These are phyloP conservation scores for Sphagnum fallax DNA, from an alignment of 228 moss, liverwort and hornwort species.

Conservation along the genomic window DNA sequence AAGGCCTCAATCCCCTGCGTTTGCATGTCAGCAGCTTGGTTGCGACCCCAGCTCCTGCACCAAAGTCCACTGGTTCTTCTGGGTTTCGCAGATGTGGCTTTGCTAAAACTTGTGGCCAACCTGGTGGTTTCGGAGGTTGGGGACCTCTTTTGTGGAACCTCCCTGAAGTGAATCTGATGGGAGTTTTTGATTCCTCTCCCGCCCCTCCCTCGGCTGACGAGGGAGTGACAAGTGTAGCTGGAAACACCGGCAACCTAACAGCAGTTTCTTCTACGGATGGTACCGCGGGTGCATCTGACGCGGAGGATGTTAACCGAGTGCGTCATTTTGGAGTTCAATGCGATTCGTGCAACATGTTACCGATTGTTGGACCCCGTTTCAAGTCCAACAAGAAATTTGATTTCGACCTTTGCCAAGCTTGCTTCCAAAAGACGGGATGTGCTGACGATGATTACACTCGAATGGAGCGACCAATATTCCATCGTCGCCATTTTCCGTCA, in stretches of 20 bases:
- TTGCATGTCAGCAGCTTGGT: slow-evolving; percentile 31
- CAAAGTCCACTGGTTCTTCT: too few species aligned
- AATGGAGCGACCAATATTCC: slow-evolving; percentile 74
- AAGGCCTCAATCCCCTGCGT: slow-evolving; percentile 70
- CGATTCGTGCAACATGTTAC: slow-evolving; percentile 58
- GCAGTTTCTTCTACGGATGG: too few species aligned
- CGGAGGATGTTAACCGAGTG: slow-evolving; percentile 19
- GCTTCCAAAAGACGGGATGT: slow-evolving; percentile 39
- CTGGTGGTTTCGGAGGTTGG: slow-evolving; percentile 12
- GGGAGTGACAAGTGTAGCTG: too few species aligned
- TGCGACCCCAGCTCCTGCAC: too few species aligned
- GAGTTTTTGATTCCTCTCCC: too few species aligned
- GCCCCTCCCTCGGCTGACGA: too few species aligned
- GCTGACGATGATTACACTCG: slow-evolving; percentile 43
- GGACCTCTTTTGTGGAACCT: slow-evolving; percentile 22
- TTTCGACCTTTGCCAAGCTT: slow-evolving; percentile 62
- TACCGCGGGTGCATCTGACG: background rate
- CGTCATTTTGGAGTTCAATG: slow-evolving; percentile 73
- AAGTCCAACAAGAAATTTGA: slow-evolving; percentile 77
- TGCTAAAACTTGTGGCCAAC: too few species aligned
- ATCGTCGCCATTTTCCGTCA: slow-evolving; percentile 50
- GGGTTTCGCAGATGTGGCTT: too few species aligned
- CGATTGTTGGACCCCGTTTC: slow-evolving; percentile 75
- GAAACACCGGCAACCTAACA: too few species aligned
- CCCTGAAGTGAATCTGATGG: slow-evolving; percentile 17